Conservation (phyloP, 2,329 filamentous ascomycete species). For the Cladosporium austrohemisphaericum region DNA sequence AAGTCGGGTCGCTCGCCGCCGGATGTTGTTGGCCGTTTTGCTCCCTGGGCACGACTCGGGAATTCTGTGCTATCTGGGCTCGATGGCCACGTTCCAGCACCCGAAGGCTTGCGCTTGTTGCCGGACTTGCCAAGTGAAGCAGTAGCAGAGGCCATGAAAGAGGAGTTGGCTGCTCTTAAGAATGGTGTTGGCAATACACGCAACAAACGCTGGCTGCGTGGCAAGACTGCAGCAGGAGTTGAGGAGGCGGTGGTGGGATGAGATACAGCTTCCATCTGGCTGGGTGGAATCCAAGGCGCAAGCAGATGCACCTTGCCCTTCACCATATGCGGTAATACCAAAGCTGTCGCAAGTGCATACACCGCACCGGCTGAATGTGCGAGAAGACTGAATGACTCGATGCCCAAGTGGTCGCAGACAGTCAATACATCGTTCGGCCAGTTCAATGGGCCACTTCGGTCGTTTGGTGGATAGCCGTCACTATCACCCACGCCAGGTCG, state of each 20-base stretch:
- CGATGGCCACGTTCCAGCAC: slow-evolving; percentile 15
- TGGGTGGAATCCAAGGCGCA: slow-evolving; percentile 95
- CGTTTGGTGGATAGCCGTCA: slow-evolving; percentile 75
- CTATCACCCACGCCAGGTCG: slow-evolving; percentile 91
- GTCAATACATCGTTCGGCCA: slow-evolving; percentile 95
- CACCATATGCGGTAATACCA: slow-evolving; percentile 95
- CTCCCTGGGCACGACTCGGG: slow-evolving; percentile 13
- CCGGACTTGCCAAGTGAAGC: slow-evolving; percentile 32
- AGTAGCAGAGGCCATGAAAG: slow-evolving; percentile 79
- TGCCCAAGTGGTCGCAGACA: slow-evolving; percentile 86
- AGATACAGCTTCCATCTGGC: slow-evolving; percentile 74
- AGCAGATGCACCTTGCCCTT: slow-evolving; percentile 90
- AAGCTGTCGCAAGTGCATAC: slow-evolving; percentile 88
- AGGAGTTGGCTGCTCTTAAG: slow-evolving; percentile 89
- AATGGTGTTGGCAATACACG: slow-evolving; percentile 86
- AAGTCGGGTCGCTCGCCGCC: slow-evolving; percentile 27
- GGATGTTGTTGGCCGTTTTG: slow-evolving; percentile 20
- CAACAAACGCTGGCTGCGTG: slow-evolving; percentile 85
- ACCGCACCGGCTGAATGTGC: slow-evolving; percentile 98
- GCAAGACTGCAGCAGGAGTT: slow-evolving; percentile 79
- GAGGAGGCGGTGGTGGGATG: slow-evolving; percentile 40
- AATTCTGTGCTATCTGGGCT: slow-evolving; percentile 17
- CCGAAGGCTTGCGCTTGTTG: slow-evolving; percentile 23
- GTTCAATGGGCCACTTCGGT: slow-evolving; percentile 73
- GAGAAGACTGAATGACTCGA: slow-evolving; percentile 92